Percentiles rank a stretch among this genome's conserved stretches.
Conservation (phyloP, 345 rosid genomes). For the Pugionium dolabratum region DNA sequence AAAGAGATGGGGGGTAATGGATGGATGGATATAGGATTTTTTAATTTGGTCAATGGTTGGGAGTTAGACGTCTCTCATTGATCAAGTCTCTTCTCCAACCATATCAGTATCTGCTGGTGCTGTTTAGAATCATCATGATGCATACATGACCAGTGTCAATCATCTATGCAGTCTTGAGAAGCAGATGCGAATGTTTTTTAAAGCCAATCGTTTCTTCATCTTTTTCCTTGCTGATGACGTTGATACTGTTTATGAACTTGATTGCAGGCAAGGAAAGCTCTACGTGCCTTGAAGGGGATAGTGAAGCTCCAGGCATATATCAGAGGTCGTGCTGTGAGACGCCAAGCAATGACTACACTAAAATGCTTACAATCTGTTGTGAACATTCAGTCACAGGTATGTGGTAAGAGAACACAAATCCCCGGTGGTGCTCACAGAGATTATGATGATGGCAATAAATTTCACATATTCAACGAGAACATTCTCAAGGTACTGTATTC, state of each 20-base stretch:
- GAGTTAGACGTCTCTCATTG: slow-evolving; percentile 1
- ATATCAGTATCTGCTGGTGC: not conserved
- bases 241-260: not conserved
- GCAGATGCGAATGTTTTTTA: not conserved
- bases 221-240: not conserved
- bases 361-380: slow-evolving; percentile 86
- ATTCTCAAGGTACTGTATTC: slow-evolving; percentile 48
- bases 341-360: slow-evolving; percentile 74
- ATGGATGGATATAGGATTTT: not conserved
- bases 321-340: slow-evolving; percentile 75
- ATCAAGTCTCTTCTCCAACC: not conserved
- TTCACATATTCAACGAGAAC: slow-evolving; percentile 54
- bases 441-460: slow-evolving; percentile 48
- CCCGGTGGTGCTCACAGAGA: slow-evolving; percentile 41
- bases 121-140: slow-evolving; percentile 3
- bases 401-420: slow-evolving; percentile 53
- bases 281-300: slow-evolving; percentile 86
- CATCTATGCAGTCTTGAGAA: slow-evolving; percentile 4
- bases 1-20: not conserved
- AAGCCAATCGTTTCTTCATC: not conserved
- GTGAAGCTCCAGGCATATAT: slow-evolving; percentile 90
- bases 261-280: slow-evolving; percentile 84
- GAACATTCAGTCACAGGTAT: slow-evolving; percentile 72
- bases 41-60: not conserved
- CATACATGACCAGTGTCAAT: not conserved